Conservation (phyloP, 164 flowering plant genomes). For the Malania oleifera region DNA sequence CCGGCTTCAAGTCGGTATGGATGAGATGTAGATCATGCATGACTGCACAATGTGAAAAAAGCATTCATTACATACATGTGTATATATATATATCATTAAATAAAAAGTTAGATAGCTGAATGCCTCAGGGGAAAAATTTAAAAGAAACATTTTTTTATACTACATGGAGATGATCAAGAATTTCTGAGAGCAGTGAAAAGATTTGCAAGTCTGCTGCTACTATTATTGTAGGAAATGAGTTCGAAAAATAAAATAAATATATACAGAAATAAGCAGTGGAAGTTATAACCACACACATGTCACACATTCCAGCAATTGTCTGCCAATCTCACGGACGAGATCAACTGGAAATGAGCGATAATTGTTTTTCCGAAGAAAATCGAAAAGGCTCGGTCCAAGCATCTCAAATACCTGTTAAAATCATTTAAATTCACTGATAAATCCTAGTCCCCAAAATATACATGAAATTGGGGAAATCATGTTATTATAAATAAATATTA, state of each 20-base stretch:
- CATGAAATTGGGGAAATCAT: slow-evolving; percentile 61
- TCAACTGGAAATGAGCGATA: slow-evolving; percentile 99
- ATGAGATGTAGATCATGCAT: slow-evolving; percentile 89
- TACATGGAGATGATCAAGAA: too few relatives aligned
- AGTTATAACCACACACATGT: slow-evolving; percentile 93
- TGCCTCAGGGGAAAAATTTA: too few relatives aligned
- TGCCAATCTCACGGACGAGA: slow-evolving; percentile 97
- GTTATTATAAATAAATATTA: slow-evolving; percentile 48
- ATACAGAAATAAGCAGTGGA: slow-evolving; percentile 11
- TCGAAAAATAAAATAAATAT: background rate
- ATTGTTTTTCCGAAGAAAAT: slow-evolving; percentile 99
- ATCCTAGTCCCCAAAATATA: slow-evolving; percentile 52
- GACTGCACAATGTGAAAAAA: slow-evolving; percentile 76
- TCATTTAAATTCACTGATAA: slow-evolving; percentile 87
- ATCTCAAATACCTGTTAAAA: slow-evolving; percentile 99
- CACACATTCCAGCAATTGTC: slow-evolving; percentile 98
- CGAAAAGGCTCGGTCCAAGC: slow-evolving; percentile 99
- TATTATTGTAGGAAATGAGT: too few relatives aligned
- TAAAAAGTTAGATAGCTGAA: too few relatives aligned
- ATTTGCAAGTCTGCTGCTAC: too few relatives aligned
- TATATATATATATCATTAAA: too few relatives aligned
- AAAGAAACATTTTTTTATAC: too few relatives aligned
- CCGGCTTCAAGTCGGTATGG: slow-evolving; percentile 98
- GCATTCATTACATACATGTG: too few relatives aligned
- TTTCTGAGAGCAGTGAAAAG: too few relatives aligned